Evolutionary conservation across 2,329 filamentous ascomycete species (phyloP), one percentile per base, ranked within the genome.

Genomic region (Rachicladosporium sp.): DNA sequence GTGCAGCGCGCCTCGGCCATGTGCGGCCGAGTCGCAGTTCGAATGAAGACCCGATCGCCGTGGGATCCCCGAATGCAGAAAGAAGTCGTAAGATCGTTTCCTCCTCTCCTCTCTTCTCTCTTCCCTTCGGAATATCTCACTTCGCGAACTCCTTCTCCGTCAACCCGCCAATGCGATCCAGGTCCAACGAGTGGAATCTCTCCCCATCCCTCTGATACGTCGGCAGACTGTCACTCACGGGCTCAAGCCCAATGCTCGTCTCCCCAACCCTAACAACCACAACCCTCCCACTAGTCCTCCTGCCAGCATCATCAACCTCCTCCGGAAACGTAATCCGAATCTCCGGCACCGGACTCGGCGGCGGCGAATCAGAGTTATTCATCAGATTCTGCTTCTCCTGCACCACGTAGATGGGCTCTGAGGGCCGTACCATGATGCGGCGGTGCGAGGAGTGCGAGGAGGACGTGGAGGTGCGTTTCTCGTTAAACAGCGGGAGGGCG

Each of bases 241-340:
- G 89, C 65, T 94, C 89, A 46, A 96, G 73, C 36, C 89, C 91
- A 48, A 96, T 79, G 35, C 84, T 81, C 45, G 77, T 81, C 49
- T 96, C 91, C 46, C 88, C 87, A 37, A 96, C 85, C 38, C 85
- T 77, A 41, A 98, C 89, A 29, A 96, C 78, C 13, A 98, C 82
- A 37, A 96, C 87, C 27, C 88, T 79, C 29, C 89, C 89, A 49
- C 81, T 86, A 67, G 82, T 82, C 52, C 74, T 73, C 62, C 79
- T 85, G 51, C 89, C 89, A 40, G 66, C 56, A 36, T 86, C 83
- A 57, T 95, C 88, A 51, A 93, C 80, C 69, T 96, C 91, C 53
- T 93, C 85, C 10, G 91, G 91, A 69, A 98, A 96, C 29, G 91
- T 96, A 62, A 98, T 94, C 64, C 88, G 86, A 55, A 98, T 98